Percentiles rank a stretch among this genome's conserved stretches.
Evolutionary conservation across 2,329 filamentous ascomycete genomes (phyloP).

Genomic region (Scopulariopsis brevicaulis): DNA sequence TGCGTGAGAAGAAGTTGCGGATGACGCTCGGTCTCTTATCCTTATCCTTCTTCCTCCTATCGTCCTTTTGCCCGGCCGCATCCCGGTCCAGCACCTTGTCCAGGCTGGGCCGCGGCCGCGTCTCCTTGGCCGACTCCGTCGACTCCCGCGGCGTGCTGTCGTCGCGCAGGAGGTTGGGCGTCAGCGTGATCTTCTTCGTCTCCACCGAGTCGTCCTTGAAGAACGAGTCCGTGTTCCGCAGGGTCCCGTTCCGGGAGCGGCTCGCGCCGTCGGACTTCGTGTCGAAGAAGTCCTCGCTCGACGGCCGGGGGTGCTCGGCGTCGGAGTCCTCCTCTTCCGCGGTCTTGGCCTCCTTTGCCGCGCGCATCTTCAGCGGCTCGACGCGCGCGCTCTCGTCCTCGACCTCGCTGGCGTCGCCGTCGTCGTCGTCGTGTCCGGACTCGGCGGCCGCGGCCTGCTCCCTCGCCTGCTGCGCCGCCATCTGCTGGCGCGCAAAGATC

Average conservation of each 20-base stretch:
- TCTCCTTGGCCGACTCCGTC: conserved; percentile 28
- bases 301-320: conserved; percentile 17
- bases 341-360: conserved; percentile 25
- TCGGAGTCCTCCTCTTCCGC: conserved; percentile 13
- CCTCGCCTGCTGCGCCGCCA: conserved; percentile 16
- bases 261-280: conserved; percentile 36
- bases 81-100: conserved; percentile 60
- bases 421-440: conserved; percentile 13
- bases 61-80: conserved; percentile 57
- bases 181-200: conserved; percentile 94
- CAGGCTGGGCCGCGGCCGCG: conserved; percentile 53
- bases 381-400: conserved; percentile 43
- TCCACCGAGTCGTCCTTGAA: conserved; percentile 94
- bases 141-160: conserved; percentile 52
- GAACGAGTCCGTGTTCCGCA: conserved; percentile 90
- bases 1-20: conserved; percentile 51
- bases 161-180: conserved; percentile 81
- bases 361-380: conserved; percentile 39
- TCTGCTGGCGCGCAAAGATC: conserved; percentile 22
- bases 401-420: conserved; percentile 17
- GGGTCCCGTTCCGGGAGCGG: conserved; percentile 72
- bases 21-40: conserved; percentile 46
- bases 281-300: conserved; percentile 59
- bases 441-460: conserved; percentile 10
- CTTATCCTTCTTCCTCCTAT: conserved; percentile 65